Evolutionary conservation across 2,329 filamentous ascomycete species (phyloP), one percentile per base, ranked within the genome.

Genomic region (Polychaeton citri): DNA sequence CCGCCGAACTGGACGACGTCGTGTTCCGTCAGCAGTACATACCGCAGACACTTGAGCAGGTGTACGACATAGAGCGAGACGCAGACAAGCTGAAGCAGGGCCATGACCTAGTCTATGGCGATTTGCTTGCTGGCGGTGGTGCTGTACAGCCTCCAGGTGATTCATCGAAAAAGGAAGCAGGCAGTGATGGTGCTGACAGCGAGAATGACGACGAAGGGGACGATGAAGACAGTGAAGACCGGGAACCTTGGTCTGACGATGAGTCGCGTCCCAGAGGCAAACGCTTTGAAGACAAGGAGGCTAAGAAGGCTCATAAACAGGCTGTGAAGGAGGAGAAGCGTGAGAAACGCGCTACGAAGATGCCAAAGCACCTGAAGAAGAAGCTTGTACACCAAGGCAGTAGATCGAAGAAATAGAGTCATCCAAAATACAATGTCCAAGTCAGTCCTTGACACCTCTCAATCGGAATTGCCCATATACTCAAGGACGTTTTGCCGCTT

Each of bases 1-100:
- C 42, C 2, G 69, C 77, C 36, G 66, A 76, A 13, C 39, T 38
- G 15, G 83, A 94, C 49, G 84, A 86, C 38, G 83, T 90, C 46
- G 90, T 96, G 5, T 98, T 95, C 65, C 74, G 88, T 50, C 81
- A 94, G 51, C 85, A 95, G 58, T 98, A 92, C 58, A 96, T 98
- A 35, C 90, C 90, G 0, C 87, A 94, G 59, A 96, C 83, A 0
- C 69, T 98, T 30, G 83, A 96, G 47, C 85, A 98, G 53, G 88
- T 98, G 4, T 95, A 95, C 58, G 87, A 98, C 55, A 78, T 94
- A 34, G 90, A 96, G 60, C 80, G 87, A 48, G 90, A 96, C 48
- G 83, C 78, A 2, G 79, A 84, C 48, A 78, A 77, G 55, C 72
- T 94, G 16, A 74, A 74, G 6, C 71, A 81, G 44, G 82, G 79